Percentiles rank a stretch among this genome's conserved stretches.
Evolutionary conservation across 192 early-diverging fungal species (phyloP).

Genomic region (Dissophora globulifera): DNA sequence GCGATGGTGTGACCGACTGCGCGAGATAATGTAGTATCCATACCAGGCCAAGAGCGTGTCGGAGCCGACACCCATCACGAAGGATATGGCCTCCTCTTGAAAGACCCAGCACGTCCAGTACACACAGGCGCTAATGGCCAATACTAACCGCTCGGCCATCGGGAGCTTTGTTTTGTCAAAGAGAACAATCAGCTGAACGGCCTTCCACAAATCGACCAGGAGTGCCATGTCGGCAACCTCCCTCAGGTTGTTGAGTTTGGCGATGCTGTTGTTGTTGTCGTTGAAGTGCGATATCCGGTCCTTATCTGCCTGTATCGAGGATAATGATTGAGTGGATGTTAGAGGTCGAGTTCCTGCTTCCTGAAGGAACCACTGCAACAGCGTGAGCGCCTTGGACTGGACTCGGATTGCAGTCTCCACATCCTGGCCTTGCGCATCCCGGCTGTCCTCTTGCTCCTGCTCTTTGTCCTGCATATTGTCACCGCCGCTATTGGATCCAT

Average conservation of each 20-base stretch:
- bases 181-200: constrained; percentile 9
- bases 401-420: constrained; percentile 1
- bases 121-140: constrained; percentile 4
- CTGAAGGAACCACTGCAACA: constrained; percentile 20
- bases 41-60: constrained; percentile 49
- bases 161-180: background rate
- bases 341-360: constrained; percentile 4
- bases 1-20: background rate
- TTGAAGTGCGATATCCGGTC: background rate
- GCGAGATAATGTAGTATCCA: constrained; percentile 30
- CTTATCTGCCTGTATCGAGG: background rate
- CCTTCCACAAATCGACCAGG: constrained; percentile 25
- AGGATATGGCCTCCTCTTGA: constrained; percentile 9
- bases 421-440: constrained; percentile 5
- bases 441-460: no score
- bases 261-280: background rate
- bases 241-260: background rate
- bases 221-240: background rate
- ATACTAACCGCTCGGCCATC: constrained; percentile 12
- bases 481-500: no score
- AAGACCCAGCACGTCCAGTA: constrained; percentile 39
- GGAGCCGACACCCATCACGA: constrained; percentile 8
- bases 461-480: no score
- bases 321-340: background rate
- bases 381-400: constrained; percentile 11